Conservation (phyloP, 768 basidiomycete species). For the Pisolithus orientalis region DNA sequence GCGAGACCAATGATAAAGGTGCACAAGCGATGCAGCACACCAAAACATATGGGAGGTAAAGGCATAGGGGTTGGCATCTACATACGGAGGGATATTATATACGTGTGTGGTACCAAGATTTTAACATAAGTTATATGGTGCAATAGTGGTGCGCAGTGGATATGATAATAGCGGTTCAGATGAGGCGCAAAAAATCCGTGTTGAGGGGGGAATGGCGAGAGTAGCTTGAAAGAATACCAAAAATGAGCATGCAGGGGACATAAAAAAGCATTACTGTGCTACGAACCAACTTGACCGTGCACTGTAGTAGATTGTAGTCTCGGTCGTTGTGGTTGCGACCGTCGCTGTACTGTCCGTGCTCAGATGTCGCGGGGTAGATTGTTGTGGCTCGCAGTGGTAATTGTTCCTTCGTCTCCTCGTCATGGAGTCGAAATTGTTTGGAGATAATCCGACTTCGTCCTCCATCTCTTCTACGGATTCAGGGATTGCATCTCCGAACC, state of each 20-base stretch:
- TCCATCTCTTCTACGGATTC: background rate
- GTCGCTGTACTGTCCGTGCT: conserved; percentile 23
- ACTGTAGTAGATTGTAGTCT: conserved; percentile 24
- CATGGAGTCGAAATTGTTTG: background rate
- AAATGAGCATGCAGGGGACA: background rate
- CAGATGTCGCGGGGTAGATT: conserved; percentile 9
- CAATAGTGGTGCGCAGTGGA: too few relatives aligned
- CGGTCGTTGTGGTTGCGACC: conserved; percentile 11
- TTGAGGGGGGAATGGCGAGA: background rate
- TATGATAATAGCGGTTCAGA: too few relatives aligned
- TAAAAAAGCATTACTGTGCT: conserved; percentile 1
- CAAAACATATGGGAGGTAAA: too few relatives aligned
- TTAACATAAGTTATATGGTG: too few relatives aligned
- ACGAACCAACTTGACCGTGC: conserved; percentile 23
- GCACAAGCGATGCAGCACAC: too few relatives aligned
- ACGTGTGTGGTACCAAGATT: too few relatives aligned
- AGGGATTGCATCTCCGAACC: conserved; percentile 18
- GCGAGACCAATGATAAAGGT: too few relatives aligned
- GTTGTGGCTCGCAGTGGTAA: conserved; percentile 6
- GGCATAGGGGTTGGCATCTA: too few relatives aligned
- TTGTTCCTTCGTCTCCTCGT: background rate
- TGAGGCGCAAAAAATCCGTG: too few relatives aligned
- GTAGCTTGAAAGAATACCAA: background rate
- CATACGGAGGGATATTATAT: too few relatives aligned
- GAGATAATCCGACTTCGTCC: background rate